Percentiles rank a stretch among this genome's conserved stretches.
These are phyloP conservation scores for Asterophora lycoperdoides DNA, from an alignment of 768 basidiomycete genomes.

Conservation along the genomic window DNA sequence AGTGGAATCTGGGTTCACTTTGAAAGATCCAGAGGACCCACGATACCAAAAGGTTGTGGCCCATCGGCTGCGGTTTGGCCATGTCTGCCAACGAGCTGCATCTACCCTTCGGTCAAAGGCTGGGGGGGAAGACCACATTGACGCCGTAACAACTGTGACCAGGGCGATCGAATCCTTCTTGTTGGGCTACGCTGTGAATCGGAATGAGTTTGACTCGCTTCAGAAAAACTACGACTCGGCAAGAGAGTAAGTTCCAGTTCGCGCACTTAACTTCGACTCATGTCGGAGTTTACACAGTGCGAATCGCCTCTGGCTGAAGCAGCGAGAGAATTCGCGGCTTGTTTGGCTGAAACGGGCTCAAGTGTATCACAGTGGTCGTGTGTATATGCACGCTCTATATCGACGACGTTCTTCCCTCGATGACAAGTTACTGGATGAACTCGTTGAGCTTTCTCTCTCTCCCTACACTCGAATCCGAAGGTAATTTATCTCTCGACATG, in stretches of 20 bases:
- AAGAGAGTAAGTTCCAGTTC: slow-evolving; percentile 45
- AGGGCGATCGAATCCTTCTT: slow-evolving; percentile 74
- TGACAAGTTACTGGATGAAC: slow-evolving; percentile 60
- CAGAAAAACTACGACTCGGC: slow-evolving; percentile 65
- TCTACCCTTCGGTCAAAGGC: slow-evolving; percentile 54
- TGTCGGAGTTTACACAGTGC: slow-evolving; percentile 33
- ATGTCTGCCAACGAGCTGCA: slow-evolving; percentile 65
- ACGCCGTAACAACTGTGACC: slow-evolving; percentile 71
- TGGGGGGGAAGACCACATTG: slow-evolving; percentile 78
- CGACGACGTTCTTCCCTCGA: slow-evolving; percentile 72
- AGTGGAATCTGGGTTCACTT: slow-evolving; percentile 69
- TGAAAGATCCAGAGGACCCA: slow-evolving; percentile 69
- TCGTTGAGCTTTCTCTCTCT: slow-evolving; percentile 73
- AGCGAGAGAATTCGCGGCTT: slow-evolving; percentile 71
- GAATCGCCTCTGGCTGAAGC: slow-evolving; percentile 64
- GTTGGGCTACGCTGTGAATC: slow-evolving; percentile 63
- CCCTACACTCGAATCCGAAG: slow-evolving; percentile 75
- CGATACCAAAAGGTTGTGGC: slow-evolving; percentile 62
- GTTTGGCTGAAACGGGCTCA: slow-evolving; percentile 77
- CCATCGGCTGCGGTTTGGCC: slow-evolving; percentile 62
- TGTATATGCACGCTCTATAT: slow-evolving; percentile 75
- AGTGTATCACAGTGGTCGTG: slow-evolving; percentile 68
- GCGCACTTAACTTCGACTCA: neutral
- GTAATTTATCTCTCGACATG: slow-evolving; percentile 32
- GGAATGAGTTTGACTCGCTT: slow-evolving; percentile 54